Base-by-base conservation (phyloP, 164 flowering plant species). In the Magnolia changhungtana region DNA sequence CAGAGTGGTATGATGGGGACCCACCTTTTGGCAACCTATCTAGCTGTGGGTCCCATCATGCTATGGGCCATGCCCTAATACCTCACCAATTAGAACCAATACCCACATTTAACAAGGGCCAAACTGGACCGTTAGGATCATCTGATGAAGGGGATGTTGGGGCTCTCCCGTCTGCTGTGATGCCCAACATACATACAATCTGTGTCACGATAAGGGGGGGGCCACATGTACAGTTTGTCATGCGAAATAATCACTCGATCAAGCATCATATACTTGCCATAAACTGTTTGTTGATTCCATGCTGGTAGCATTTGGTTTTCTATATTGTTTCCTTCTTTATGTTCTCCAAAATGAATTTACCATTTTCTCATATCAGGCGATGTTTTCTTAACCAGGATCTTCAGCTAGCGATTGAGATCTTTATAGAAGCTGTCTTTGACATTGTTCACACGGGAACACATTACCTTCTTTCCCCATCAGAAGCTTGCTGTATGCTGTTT, bases 351-450 rank as follows among this genome's bases (percentile, higher is more conserved):
- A 55, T 55, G 61, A 55, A 55, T 55, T 68, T 29, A 4, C 71
- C 19, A 7, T 63, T 18, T 63, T 29, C 18, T 31, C n/a, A 27
- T 68, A 24, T 13, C 8, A 9, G 71, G 49, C n/a, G 10, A 31
- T 24, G 29, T 64, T 55, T 51, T 55, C 23, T 73, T 71, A 8
- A 75, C 63, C 92, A 96, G 99, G 99, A 96, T 85, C 92, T 96
- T 77, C 98, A 96, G 81, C 85, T 96, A 69, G 95, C 87, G 45
- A 88, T 85, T 76, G 99, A 96, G 88, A 90, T 96, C 8, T 83
- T 79, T 78, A 96, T 96, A 66, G 99, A 96, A 84, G 81, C 88
- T 63, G 69, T 89, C 52, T 96, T 96, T 81, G 99, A 94, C 76
- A 49, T 83, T 72, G 78, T 95, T 81, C 98, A 92, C 81, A 90